These are phyloP conservation scores for Jackrogersella multiformis DNA, from an alignment of 495 filamentous ascomycete species.

Conservation along the genomic window DNA sequence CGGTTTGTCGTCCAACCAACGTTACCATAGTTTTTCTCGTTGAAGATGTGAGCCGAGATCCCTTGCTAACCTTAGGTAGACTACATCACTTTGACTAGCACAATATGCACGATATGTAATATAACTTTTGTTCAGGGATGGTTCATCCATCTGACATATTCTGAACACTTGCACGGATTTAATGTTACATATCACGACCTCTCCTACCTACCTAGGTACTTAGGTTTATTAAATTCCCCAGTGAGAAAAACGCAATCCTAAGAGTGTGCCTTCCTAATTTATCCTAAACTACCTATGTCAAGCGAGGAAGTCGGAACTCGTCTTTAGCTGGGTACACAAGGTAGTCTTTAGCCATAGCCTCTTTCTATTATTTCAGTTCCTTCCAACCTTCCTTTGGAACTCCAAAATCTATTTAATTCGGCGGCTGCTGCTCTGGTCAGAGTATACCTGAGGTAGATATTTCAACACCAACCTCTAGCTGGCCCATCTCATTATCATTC, in stretches of 20 bases:
- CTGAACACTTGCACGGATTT: conserved; percentile 2
- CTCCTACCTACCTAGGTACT: background rate
- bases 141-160: background rate
- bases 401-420: conserved; percentile 22
- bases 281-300: conserved; percentile 8
- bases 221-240: background rate
- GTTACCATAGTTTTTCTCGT: background rate
- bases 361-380: background rate
- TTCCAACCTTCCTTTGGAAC: conserved; percentile 26
- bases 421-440: conserved; percentile 7
- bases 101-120: conserved; percentile 7
- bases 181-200: conserved; percentile 11
- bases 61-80: conserved; percentile 25
- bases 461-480: conserved; percentile 15
- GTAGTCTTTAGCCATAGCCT: background rate
- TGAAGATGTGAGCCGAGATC: background rate
- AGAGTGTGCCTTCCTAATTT: conserved; percentile 22
- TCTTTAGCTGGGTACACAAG: too few relatives aligned
- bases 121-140: conserved; percentile 5
- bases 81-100: conserved; percentile 7
- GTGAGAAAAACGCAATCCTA: background rate
- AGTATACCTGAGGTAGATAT: conserved; percentile 15
- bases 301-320: conserved; percentile 1
- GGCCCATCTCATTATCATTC: background rate
- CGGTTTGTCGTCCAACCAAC: conserved; percentile 28